Conservation (phyloP, 2,329 filamentous ascomycete genomes). For the Venturia carpophila region DNA sequence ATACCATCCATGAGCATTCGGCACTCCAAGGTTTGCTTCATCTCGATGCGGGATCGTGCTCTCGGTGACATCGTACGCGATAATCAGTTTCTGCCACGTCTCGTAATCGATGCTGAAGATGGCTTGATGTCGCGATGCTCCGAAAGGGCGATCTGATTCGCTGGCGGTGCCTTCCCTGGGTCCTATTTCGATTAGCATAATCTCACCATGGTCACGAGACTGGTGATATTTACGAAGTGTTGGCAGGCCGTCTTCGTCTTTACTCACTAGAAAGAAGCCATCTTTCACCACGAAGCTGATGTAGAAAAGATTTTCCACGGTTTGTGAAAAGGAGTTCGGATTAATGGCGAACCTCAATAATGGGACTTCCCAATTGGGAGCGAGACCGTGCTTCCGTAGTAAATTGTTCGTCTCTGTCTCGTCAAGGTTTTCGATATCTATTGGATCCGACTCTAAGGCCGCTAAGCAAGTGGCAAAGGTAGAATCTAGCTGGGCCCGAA, state of each 20-base stretch:
- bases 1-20: slow-evolving; percentile 17
- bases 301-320: slow-evolving; percentile 95
- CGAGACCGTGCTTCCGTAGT: slow-evolving; percentile 40
- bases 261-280: slow-evolving; percentile 64
- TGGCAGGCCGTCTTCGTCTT: slow-evolving; percentile 68
- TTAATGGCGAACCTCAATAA: slow-evolving; percentile 86
- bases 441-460: slow-evolving; percentile 28
- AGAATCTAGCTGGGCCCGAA: slow-evolving; percentile 49
- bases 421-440: slow-evolving; percentile 25
- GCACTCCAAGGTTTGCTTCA: slow-evolving; percentile 6
- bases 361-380: slow-evolving; percentile 59
- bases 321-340: slow-evolving; percentile 83
- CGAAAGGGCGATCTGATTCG: slow-evolving; percentile 50
- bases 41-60: slow-evolving; percentile 76
- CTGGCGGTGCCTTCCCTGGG: slow-evolving; percentile 40
- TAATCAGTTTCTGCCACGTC: slow-evolving; percentile 70
- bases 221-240: slow-evolving; percentile 59
- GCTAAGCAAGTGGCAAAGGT: slow-evolving; percentile 24
- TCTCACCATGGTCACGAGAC: background rate
- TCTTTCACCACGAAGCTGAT: slow-evolving; percentile 90
- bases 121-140: slow-evolving; percentile 61
- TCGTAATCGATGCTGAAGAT: slow-evolving; percentile 81
- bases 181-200: slow-evolving; percentile 27
- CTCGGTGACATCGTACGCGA: slow-evolving; percentile 66
- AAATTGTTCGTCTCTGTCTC: slow-evolving; percentile 40